Base-by-base conservation (phyloP, 2,329 filamentous ascomycete genomes). In the Talaromyces islandicus region DNA sequence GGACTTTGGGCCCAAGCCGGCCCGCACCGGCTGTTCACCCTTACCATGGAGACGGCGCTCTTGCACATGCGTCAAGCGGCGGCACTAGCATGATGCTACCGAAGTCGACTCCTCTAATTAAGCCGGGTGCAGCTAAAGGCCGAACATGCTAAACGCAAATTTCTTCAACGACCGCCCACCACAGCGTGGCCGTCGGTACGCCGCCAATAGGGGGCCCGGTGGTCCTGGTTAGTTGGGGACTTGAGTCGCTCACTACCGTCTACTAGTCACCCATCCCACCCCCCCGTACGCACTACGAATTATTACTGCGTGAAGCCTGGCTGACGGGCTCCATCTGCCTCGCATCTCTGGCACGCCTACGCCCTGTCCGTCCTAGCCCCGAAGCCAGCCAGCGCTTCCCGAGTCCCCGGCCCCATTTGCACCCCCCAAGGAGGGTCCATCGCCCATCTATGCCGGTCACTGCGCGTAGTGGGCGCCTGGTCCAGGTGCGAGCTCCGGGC, bases 31-130 rank as follows among this genome's bases (percentile, higher is more conserved):
- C 21, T 55, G 35, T 19, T 30, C 29, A 54, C 57, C 57, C 35
- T 59, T 59, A 59, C 57, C 57, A 59, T 59, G 57, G 57, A 38
- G 57, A 59, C 57, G 57, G 57, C 50, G 57, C 57, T 43, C 48
- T 59, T 52, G 57, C 57, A 59, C 57, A 59, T 59, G 57, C 57
- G 50, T 59, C 50, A 59, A 59, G 51, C 56, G 56, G 19, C 43
- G 25, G 48, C 24, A n/a, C 48, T 52, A 52, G 27, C 48, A 52
- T 29, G 48, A 59, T 54, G 38, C 48, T 43, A 43, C 57, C 11
- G 29, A n/a, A 35, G 50, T 54, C 57, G 50, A 52, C 48, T 29
- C 48, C 48, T 52, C 48, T 38, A 51, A 52, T 27, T 48, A 58
- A 58, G 56, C 48, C 38, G 48, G 56, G 12, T 51, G 56, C 46